These are phyloP conservation scores for Debaryomyces psychrophilus DNA, from an alignment of 1,139 yeast species.

Conservation along the genomic window DNA sequence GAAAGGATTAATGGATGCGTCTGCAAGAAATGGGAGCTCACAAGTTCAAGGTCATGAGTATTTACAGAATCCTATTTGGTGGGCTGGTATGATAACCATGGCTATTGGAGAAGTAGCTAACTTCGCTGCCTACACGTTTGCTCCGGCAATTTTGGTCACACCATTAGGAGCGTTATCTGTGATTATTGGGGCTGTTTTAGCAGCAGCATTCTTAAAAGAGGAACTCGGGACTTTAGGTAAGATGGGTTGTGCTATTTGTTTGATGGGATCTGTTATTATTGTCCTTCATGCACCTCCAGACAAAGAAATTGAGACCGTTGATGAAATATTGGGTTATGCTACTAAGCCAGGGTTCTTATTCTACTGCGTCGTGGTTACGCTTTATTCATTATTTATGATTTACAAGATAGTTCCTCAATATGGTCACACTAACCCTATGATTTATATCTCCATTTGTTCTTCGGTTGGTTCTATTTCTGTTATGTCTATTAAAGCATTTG, in stretches of 20 bases:
- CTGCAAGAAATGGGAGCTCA: constrained; percentile 61
- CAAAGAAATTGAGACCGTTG: constrained; percentile 84
- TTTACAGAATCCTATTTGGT: constrained; percentile 86
- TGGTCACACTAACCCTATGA: constrained; percentile 85
- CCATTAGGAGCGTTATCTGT: constrained; percentile 92
- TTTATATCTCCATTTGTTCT: constrained; percentile 86
- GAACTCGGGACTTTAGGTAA: constrained; percentile 89
- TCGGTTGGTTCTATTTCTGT: constrained; percentile 90
- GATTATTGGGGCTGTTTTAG: constrained; percentile 87
- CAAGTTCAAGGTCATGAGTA: constrained; percentile 74
- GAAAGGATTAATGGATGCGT: constrained; percentile 78
- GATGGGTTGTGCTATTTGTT: constrained; percentile 91
- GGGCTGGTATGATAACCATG: constrained; percentile 93
- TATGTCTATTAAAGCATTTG: constrained; percentile 92
- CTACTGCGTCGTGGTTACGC: constrained; percentile 63
- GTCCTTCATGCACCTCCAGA: constrained; percentile 94
- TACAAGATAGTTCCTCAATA: constrained; percentile 80
- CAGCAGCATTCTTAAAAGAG: constrained; percentile 82
- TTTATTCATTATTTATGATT: constrained; percentile 76
- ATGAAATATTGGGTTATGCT: constrained; percentile 82
- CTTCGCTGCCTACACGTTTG: constrained; percentile 94
- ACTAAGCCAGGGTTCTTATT: constrained; percentile 76
- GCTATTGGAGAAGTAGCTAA: constrained; percentile 91
- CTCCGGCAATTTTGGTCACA: constrained; percentile 90
- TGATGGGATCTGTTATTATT: constrained; percentile 87